These are phyloP conservation scores for Monoraphidium neglectum DNA, from an alignment of 139 green algal genomes.

Conservation along the genomic window DNA sequence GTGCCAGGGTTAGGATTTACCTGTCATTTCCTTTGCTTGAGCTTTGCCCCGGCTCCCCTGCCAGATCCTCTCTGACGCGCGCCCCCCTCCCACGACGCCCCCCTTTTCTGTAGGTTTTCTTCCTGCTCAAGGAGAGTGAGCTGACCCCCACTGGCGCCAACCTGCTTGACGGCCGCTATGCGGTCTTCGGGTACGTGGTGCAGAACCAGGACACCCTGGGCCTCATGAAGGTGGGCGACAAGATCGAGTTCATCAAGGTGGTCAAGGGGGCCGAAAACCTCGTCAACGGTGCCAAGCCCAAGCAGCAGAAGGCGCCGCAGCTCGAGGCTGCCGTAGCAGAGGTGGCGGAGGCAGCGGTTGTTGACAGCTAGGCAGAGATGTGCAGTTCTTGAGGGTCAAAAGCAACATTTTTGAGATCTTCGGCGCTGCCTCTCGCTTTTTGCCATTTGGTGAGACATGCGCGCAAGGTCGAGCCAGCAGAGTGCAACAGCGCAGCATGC, in stretches of 20 bases:
- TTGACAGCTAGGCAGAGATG: no score
- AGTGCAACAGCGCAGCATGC: no score
- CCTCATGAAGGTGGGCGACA: constrained; percentile 79
- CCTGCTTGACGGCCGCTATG: constrained; percentile 96
- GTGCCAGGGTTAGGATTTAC: no score
- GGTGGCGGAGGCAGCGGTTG: no score
- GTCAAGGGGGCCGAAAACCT: constrained; percentile 76
- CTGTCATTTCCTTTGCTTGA: background rate
- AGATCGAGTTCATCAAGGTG: constrained; percentile 85
- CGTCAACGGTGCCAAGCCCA: constrained; percentile 41
- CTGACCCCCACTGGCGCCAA: constrained; percentile 96
- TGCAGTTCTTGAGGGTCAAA: no score
- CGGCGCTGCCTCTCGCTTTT: no score
- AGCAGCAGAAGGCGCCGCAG: no score
- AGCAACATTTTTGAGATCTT: no score
- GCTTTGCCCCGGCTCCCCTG: background rate
- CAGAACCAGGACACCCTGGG: constrained; percentile 65
- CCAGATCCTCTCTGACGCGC: background rate
- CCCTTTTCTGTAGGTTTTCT: constrained; percentile 83
- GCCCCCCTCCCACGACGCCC: background rate
- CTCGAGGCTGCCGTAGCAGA: no score
- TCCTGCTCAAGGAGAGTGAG: constrained; percentile 98
- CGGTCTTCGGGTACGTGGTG: constrained; percentile 96
- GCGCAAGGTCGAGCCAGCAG: no score
- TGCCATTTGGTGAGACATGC: no score